Evolutionary conservation across 2,329 filamentous ascomycete genomes (phyloP).

Genomic region (Ophiosphaerella korrae): DNA sequence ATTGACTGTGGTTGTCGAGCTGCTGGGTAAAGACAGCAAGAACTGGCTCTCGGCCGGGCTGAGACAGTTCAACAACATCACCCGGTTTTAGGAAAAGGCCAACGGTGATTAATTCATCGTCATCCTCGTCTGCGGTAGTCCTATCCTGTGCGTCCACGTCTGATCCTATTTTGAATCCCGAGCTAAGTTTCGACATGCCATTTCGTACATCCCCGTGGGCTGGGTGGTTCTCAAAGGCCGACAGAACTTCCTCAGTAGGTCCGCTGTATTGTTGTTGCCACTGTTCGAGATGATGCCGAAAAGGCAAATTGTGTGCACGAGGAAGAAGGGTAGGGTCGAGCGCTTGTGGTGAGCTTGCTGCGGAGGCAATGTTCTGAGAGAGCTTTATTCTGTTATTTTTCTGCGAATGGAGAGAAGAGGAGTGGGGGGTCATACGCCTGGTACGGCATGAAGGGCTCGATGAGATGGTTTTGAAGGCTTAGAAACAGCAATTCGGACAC

Average conservation of each 20-base stretch:
- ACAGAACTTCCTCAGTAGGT: constrained; percentile 35
- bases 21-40: constrained; percentile 57
- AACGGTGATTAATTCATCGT: constrained; percentile 41
- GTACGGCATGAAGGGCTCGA: constrained; percentile 30
- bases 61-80: constrained; percentile 56
- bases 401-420: background rate
- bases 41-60: constrained; percentile 46
- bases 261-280: constrained; percentile 53
- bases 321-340: constrained; percentile 19
- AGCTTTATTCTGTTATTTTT: constrained; percentile 22
- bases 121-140: constrained; percentile 29
- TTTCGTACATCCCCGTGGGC: constrained; percentile 30
- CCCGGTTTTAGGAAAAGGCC: constrained; percentile 49
- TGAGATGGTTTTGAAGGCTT: constrained; percentile 13
- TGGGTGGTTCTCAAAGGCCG: constrained; percentile 39
- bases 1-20: constrained; percentile 50
- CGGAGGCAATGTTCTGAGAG: constrained; percentile 9
- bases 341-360: constrained; percentile 7
- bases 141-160: constrained; percentile 25
- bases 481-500: constrained; percentile 6
- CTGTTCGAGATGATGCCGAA: constrained; percentile 38
- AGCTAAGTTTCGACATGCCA: constrained; percentile 26
- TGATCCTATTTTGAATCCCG: constrained; percentile 30
- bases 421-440: constrained; percentile 18
- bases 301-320: constrained; percentile 18